Evolutionary conservation across 1,139 yeast species (phyloP), one percentile per base, ranked within the genome.

Genomic region (Geotrichum restrictum): DNA sequence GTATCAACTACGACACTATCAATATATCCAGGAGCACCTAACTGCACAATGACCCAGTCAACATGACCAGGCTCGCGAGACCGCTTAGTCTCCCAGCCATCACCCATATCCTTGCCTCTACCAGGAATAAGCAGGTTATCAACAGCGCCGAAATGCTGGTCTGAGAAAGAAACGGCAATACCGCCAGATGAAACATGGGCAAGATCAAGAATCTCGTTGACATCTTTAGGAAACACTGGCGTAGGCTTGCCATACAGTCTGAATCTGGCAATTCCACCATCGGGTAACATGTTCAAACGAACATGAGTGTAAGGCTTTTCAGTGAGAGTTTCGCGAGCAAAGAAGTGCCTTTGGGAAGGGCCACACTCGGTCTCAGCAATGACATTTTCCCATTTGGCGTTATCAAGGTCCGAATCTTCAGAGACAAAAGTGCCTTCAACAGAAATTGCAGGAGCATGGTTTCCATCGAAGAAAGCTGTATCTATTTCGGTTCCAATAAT

Each of bases 11-110:
- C 77, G 43, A 89, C 72, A 56, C 80, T 75, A 34, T 76, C 71
- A 55, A 88, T 74, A 47, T 60, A 58, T 8, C 75, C 74, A 24
- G 74, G 71, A 29, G 84, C 80, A 19, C 96, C 97, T 53, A 91
- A 77, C 62, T 83, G 80, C 54, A 91, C 78, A 49, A 87, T 77
- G 2, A 81, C 96, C 96, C 97, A 91, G 73, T 91, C 98, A 38
- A 79, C 81, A 68, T 91, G 98, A 40, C 88, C 91, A 3, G 83
- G 79, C 18, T 73, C 77, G 68, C 98, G 79, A 0, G 96, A 88
- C 66, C 98, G 80, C 61, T 81, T 81, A n/a, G 98, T 91, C 69
- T 91, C 98, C 98, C 98, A 91, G 14, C 98, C 98, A 65, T 93
- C 97, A 46, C 95, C 82, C 98, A 93, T 91, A 69, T 91, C 96